Conservation (phyloP, 345 rosid genomes). For the Ceriops tagal region DNA sequence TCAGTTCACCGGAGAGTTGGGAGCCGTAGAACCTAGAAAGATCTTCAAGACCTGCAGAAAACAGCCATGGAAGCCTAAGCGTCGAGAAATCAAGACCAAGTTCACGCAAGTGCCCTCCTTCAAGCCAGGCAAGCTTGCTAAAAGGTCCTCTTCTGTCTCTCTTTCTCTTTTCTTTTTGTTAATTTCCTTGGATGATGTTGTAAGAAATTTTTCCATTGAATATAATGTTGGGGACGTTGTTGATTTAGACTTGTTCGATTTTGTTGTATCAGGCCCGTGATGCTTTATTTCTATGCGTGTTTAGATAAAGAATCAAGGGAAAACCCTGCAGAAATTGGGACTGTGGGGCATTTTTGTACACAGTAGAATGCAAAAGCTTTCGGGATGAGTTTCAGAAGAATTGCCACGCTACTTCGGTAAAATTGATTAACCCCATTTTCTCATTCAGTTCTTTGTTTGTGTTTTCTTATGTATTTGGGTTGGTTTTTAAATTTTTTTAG, state of each 20-base stretch:
- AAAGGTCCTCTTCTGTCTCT: constrained; percentile 35
- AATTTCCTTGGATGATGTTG: background rate
- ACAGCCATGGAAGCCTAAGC: constrained; percentile 37
- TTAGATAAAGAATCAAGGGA: constrained; percentile 63
- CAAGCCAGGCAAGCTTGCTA: constrained; percentile 73
- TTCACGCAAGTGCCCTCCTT: constrained; percentile 66
- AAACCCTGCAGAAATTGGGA: constrained; percentile 65
- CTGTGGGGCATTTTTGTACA: constrained; percentile 76
- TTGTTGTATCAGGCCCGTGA: constrained; percentile 54
- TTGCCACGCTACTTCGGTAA: constrained; percentile 74
- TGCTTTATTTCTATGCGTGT: constrained; percentile 73
- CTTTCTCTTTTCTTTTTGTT: background rate
- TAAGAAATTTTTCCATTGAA: background rate
- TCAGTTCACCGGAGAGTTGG: too few relatives aligned
- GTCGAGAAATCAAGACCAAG: constrained; percentile 44
- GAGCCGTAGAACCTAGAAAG: too few relatives aligned
- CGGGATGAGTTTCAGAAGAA: constrained; percentile 47
- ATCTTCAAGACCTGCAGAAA: background rate
- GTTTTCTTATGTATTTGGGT: background rate
- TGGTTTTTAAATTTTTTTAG: background rate
- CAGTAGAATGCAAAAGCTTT: constrained; percentile 52
- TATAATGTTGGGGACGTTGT: background rate
- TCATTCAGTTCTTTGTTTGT: background rate
- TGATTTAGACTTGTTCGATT: background rate
- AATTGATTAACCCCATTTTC: background rate